phyloP scores from a whole-genome alignment of 176 grass and related monocot genomes.

The Otatea glauca region DNA sequence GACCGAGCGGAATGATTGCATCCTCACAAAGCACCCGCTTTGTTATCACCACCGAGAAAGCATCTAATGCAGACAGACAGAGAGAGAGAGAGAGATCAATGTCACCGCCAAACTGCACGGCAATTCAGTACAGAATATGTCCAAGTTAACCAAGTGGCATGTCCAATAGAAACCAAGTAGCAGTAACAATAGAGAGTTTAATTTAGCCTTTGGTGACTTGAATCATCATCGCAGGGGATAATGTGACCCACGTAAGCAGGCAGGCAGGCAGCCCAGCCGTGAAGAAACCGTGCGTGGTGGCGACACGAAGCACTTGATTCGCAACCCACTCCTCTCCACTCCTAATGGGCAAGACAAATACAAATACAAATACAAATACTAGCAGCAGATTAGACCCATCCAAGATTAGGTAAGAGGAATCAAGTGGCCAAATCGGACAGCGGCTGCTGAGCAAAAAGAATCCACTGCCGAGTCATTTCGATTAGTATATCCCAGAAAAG shows the following conservation, averaged over 20 bases:
- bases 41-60: neutral
- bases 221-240: neutral
- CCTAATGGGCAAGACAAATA: neutral
- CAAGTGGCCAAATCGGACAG: conserved; percentile 48
- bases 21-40: neutral
- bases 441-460: conserved; percentile 54
- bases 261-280: neutral
- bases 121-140: neutral
- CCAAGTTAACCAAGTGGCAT: neutral
- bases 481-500: neutral
- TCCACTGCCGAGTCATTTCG: conserved; percentile 39
- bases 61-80: neutral
- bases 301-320: neutral
- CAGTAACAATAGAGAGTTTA: neutral
- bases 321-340: too few species aligned
- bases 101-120: neutral
- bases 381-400: neutral
- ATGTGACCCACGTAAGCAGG: conserved; percentile 8
- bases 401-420: conserved; percentile 24
- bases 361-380: too few species aligned
- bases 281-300: neutral
- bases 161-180: neutral
- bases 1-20: neutral
- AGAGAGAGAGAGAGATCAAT: neutral
- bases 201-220: neutral